phyloP scores from a whole-genome alignment of 177 flowering plant genomes.

The Vitis hybrid region DNA sequence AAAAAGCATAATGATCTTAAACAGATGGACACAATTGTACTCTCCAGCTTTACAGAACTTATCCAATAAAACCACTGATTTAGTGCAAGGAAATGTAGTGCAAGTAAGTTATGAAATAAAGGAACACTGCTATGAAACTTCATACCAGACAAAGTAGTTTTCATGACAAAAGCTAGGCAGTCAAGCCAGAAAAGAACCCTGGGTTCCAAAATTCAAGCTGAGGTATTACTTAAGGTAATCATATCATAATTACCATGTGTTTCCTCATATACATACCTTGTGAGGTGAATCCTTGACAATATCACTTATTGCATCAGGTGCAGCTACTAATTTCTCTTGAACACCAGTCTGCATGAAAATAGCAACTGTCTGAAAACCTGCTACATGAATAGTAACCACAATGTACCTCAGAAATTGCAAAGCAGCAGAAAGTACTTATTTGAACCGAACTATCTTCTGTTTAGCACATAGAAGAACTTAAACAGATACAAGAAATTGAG shows the following conservation, averaged over 20 bases:
- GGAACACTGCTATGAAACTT: no score
- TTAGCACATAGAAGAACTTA: slow-evolving; percentile 1
- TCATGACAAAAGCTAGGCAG: no score
- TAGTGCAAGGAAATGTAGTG: no score
- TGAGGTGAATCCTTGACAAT: slow-evolving; percentile 70
- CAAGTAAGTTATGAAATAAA: no score
- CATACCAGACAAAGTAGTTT: no score
- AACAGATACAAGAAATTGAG: background rate
- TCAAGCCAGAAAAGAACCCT: no score
- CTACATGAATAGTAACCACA: slow-evolving; percentile 85
- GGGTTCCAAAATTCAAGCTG: no score
- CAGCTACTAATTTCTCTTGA: slow-evolving; percentile 46
- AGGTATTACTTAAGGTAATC: no score
- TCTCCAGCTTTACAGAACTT: no score
- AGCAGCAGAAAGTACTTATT: slow-evolving; percentile 12
- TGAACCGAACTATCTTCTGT: slow-evolving; percentile 2
- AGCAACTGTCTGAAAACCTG: slow-evolving; percentile 99
- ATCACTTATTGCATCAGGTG: slow-evolving; percentile 43
- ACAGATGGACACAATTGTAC: no score
- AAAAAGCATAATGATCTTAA: no score
- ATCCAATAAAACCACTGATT: no score
- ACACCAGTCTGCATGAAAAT: slow-evolving; percentile 99
- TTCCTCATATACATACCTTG: slow-evolving; percentile 53
- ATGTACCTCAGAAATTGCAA: slow-evolving; percentile 67
- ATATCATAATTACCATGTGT: background rate